Percentiles rank a stretch among this genome's conserved stretches.
Conservation (phyloP, 257 asterid species). For the Solanum gandarillasii region DNA sequence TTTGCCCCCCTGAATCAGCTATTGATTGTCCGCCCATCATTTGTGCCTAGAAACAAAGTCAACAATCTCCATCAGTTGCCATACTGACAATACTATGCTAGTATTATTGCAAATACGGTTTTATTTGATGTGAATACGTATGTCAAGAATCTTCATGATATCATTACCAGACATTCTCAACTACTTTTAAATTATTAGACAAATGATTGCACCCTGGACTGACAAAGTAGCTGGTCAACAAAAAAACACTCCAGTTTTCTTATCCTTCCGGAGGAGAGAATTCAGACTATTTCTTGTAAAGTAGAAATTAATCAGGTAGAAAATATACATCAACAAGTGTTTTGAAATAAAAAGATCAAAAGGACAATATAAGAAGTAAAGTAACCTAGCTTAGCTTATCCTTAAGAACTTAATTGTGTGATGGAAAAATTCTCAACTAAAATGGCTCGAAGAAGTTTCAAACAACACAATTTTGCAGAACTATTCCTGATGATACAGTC, state of each 20-base stretch:
- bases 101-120: background rate
- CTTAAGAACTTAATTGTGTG: background rate
- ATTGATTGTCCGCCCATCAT: constrained; percentile 36
- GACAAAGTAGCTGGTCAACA: background rate
- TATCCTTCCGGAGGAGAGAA: background rate
- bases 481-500: background rate
- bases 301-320: background rate
- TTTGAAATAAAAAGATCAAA: background rate
- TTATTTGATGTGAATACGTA: background rate
- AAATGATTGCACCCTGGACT: background rate
- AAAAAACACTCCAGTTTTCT: background rate
- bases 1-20: constrained; percentile 39
- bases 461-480: background rate
- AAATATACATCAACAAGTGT: background rate
- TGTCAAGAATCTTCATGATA: background rate
- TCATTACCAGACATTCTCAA: background rate
- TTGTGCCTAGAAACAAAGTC: constrained; percentile 17
- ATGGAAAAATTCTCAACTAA: background rate
- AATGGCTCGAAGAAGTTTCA: background rate
- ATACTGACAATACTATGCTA: background rate
- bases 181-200: background rate
- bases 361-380: background rate
- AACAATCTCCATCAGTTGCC: background rate
- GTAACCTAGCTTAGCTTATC: background rate
- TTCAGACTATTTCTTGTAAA: background rate